Base-by-base conservation (phyloP, 495 filamentous ascomycete species). In the Bathelium albidoporum region DNA sequence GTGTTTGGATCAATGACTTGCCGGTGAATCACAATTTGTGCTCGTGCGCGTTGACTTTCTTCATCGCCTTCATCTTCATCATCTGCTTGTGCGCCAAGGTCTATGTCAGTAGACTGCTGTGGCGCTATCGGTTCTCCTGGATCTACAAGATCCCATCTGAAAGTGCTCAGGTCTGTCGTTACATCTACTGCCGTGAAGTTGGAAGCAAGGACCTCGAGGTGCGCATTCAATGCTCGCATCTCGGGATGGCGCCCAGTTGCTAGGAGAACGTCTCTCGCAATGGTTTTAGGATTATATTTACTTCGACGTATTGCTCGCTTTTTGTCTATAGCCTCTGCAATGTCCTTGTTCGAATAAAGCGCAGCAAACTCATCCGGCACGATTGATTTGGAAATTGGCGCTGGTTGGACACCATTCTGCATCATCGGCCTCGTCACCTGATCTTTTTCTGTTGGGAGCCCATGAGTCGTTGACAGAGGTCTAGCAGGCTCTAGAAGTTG, bases 81-180 rank as follows among this genome's bases (percentile, higher is more conserved):
- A 55, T 75, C 73, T 0, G 60, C 68, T 59, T 71, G 70, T 1
- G 68, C 68, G 9, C 18, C 69, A n/a, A 61, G 64, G 18, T 59
- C 26, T 28, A 36, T 49, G 1, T 20, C 10, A 32, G 20, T 45
- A 44, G n/a, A 28, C 22, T 2, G 18, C n/a, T 24, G 41, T 34
- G 39, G 16, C 26, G 61, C 49, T 26, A 58, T 58, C 12, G 68
- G 65, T 14, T 73, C 71, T 20, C 68, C 64, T 4, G 83, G 82
- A 70, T 89, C 87, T 1, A 90, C 76, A 18, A 87, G 58, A 71
- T 89, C 87, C 87, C 87, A 90, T 32, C 79, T 73, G 26, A 90
- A 75, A 0, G 85, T 88, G n/a, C 71, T 71, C 14, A 90, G 68
- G 70, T 90, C 85, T 10, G 77, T 74, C 14, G 69, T 67, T 41